These are phyloP conservation scores for Moesziomyces globuligerus DNA, from an alignment of 1,284 basidiomycete species.

Conservation along the genomic window DNA sequence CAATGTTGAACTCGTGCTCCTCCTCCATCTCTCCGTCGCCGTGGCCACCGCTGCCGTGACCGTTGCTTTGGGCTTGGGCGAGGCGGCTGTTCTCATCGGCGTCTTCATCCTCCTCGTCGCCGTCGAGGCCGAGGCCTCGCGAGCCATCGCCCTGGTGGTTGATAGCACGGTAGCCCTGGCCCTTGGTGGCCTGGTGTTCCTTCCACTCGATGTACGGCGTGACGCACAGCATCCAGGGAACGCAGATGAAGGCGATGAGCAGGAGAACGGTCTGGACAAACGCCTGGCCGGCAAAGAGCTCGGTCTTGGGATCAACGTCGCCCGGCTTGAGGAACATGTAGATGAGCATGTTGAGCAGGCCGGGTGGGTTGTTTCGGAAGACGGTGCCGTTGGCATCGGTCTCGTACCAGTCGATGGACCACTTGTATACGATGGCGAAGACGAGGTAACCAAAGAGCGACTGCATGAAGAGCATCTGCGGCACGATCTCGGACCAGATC, in stretches of 20 bases:
- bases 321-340: conserved; percentile 67
- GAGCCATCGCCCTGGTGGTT: conserved; percentile 44
- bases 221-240: conserved; percentile 91
- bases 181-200: conserved; percentile 85
- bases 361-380: conserved; percentile 76
- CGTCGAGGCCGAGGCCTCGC: conserved; percentile 47
- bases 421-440: conserved; percentile 95
- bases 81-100: conserved; percentile 70
- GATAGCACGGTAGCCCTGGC: conserved; percentile 81
- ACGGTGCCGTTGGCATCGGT: conserved; percentile 71
- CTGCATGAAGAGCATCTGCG: conserved; percentile 96
- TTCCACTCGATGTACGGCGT: conserved; percentile 95
- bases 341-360: conserved; percentile 73
- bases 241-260: conserved; percentile 83
- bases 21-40: conserved; percentile 75
- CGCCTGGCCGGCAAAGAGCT: conserved; percentile 89
- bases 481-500: conserved; percentile 93
- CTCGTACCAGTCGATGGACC: conserved; percentile 89
- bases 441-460: conserved; percentile 97
- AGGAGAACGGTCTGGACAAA: conserved; percentile 84
- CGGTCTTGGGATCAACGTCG: conserved; percentile 74
- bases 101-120: conserved; percentile 58
- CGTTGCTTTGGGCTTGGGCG: conserved; percentile 68
- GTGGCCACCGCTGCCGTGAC: conserved; percentile 85
- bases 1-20: conserved; percentile 77